Conservation (phyloP, 1,139 yeast species). For the Citeromyces hawaiiensis region DNA sequence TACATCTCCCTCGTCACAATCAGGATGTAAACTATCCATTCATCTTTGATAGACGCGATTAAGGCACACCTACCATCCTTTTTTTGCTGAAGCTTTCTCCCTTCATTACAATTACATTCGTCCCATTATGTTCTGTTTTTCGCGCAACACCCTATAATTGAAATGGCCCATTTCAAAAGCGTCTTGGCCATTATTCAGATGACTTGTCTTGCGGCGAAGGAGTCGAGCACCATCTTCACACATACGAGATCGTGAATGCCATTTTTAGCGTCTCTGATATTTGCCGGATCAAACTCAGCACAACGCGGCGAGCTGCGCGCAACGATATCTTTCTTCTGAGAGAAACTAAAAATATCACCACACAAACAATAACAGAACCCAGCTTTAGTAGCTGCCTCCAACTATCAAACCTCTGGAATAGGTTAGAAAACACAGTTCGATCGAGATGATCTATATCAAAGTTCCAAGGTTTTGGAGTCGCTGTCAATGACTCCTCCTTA, state of each 20-base stretch:
- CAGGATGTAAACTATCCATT: too few species aligned
- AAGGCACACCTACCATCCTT: too few species aligned
- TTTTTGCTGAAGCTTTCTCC: too few species aligned
- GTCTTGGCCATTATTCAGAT: too few species aligned
- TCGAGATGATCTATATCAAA: not conserved
- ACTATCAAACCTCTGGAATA: not conserved
- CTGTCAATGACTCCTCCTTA: not conserved
- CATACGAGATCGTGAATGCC: conserved; percentile 1
- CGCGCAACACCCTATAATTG: too few species aligned
- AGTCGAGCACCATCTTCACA: too few species aligned
- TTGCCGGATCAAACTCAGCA: not conserved
- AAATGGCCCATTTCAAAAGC: too few species aligned
- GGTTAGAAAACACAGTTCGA: not conserved
- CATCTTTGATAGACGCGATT: too few species aligned
- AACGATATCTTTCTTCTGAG: not conserved
- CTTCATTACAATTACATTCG: too few species aligned
- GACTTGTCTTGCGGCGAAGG: too few species aligned
- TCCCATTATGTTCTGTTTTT: too few species aligned
- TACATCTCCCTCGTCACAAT: too few species aligned
- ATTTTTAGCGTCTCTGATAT: not conserved
- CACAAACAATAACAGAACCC: not conserved
- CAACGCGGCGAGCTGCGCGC: not conserved
- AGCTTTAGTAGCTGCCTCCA: not conserved
- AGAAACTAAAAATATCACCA: not conserved
- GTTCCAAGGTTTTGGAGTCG: not conserved